Conservation (phyloP, 2,329 filamentous ascomycete species). For the Verticillium alfalfae region DNA sequence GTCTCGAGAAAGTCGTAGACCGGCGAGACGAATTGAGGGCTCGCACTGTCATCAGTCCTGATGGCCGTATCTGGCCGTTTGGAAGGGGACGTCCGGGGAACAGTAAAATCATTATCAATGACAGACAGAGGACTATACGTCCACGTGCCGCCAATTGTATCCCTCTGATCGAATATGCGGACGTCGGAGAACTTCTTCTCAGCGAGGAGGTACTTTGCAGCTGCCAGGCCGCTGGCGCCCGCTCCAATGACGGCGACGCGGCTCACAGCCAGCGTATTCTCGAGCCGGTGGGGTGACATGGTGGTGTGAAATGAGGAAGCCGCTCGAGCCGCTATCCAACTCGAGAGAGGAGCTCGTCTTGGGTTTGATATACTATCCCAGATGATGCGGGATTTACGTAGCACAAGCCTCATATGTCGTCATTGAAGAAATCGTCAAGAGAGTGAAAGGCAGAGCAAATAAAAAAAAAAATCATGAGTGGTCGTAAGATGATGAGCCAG, state of each 20-base stretch:
- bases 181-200: conserved; percentile 58
- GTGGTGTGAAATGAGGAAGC: neutral
- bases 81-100: conserved; percentile 21
- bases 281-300: conserved; percentile 13
- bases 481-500: neutral
- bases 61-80: conserved; percentile 34
- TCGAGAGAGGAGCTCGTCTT: neutral
- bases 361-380: neutral
- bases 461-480: neutral
- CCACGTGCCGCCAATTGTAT: conserved; percentile 65
- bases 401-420: neutral
- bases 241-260: conserved; percentile 67
- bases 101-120: conserved; percentile 9
- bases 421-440: neutral
- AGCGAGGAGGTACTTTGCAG: conserved; percentile 54
- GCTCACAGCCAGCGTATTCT: conserved; percentile 24
- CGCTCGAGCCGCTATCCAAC: neutral
- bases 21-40: conserved; percentile 58
- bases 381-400: neutral
- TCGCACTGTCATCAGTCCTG: conserved; percentile 14
- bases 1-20: conserved; percentile 68
- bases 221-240: conserved; percentile 62
- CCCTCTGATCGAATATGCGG: conserved; percentile 65
- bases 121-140: conserved; percentile 46
- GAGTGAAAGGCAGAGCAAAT: neutral